These are phyloP conservation scores for Microdochium trichocladiopsis DNA, from an alignment of 2,329 filamentous ascomycete genomes.

Conservation along the genomic window DNA sequence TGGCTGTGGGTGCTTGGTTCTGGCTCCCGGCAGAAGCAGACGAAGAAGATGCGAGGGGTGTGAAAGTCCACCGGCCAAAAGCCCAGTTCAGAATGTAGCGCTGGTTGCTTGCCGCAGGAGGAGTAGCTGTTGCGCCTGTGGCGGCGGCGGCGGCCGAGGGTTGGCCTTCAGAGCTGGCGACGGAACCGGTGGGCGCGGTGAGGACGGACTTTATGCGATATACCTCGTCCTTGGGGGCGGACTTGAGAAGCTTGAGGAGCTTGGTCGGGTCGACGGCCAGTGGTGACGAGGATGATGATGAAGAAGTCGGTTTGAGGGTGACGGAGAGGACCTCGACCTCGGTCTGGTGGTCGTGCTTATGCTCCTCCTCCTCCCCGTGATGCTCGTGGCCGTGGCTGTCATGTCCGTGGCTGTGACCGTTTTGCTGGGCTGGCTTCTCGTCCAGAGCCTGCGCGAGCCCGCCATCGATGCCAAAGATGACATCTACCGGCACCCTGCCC, in stretches of 20 bases:
- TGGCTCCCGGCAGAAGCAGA: slow-evolving; percentile 14
- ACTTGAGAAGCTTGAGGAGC: slow-evolving; percentile 59
- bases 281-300: slow-evolving; percentile 2
- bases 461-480: slow-evolving; percentile 84
- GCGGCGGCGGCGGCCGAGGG: neutral
- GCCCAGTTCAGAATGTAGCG: slow-evolving; percentile 97
- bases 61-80: slow-evolving; percentile 92
- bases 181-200: slow-evolving; percentile 32
- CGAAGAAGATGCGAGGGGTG: slow-evolving; percentile 34
- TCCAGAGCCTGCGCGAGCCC: slow-evolving; percentile 57
- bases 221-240: slow-evolving; percentile 84
- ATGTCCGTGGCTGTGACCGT: slow-evolving; percentile 24
- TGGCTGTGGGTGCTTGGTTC: slow-evolving; percentile 8
- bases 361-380: slow-evolving; percentile 32
- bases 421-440: slow-evolving; percentile 24
- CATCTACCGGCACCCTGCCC: slow-evolving; percentile 69
- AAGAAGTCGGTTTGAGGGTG: slow-evolving; percentile 43
- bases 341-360: slow-evolving; percentile 58
- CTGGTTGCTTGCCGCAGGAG: slow-evolving; percentile 14
- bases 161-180: slow-evolving; percentile 42
- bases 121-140: slow-evolving; percentile 20
- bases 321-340: slow-evolving; percentile 91
- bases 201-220: slow-evolving; percentile 84
- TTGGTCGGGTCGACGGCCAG: slow-evolving; percentile 48
- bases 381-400: slow-evolving; percentile 26